Evolutionary conservation across 73 alveolate species (phyloP).

Genomic region (Symbiodinium pilosum): DNA sequence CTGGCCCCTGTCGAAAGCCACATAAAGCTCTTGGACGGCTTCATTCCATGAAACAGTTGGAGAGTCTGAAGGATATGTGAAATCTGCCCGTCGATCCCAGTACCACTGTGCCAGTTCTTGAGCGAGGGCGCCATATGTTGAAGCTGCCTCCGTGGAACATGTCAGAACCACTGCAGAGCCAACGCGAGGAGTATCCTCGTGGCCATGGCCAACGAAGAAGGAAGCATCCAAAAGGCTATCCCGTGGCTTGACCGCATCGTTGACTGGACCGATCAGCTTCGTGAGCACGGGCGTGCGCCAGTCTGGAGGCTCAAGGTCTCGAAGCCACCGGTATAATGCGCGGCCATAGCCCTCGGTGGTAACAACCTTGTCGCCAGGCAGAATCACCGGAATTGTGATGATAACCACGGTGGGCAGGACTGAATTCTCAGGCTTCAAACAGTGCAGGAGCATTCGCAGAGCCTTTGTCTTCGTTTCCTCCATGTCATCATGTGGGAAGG

Average conservation of each 20-base stretch:
- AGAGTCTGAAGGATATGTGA: neutral
- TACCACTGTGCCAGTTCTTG: slow-evolving; percentile 17
- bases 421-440: neutral
- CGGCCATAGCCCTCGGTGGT: slow-evolving; percentile 27
- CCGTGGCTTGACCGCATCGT: neutral
- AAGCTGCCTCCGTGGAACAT: neutral
- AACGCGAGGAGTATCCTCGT: neutral
- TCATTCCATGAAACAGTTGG: neutral
- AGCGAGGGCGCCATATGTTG: neutral
- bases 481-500: slow-evolving; percentile 6
- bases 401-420: neutral
- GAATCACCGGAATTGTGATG: neutral
- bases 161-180: slow-evolving; percentile 23
- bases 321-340: neutral
- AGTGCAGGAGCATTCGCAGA: slow-evolving; percentile 10
- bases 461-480: slow-evolving; percentile 28
- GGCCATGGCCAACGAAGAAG: slow-evolving; percentile 21
- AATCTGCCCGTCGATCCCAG: neutral
- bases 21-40: neutral
- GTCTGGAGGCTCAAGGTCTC: neutral
- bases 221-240: neutral
- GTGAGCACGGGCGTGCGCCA: neutral
- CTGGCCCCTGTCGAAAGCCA: neutral
- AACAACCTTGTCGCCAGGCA: neutral
- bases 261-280: neutral